Conservation (phyloP, 225 moss, liverwort and hornwort genomes). For the Takakia lepidozioides region DNA sequence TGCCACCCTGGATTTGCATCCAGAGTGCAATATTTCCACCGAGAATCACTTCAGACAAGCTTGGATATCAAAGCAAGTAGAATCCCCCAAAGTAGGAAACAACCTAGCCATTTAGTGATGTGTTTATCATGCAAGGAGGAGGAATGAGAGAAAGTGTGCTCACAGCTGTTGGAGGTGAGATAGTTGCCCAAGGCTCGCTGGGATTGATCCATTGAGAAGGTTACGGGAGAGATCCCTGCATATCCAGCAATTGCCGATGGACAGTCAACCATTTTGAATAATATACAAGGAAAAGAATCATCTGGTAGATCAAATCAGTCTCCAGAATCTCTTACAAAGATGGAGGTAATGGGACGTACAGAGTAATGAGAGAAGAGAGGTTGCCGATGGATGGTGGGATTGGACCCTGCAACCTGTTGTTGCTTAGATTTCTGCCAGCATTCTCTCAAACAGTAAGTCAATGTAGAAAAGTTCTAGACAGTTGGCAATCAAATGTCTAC, state of each 20-base stretch:
- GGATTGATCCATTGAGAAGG: conserved; percentile 66
- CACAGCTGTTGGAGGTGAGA: conserved; percentile 57
- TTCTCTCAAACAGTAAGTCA: not conserved
- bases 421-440: conserved; percentile 71
- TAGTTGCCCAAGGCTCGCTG: conserved; percentile 58
- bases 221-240: conserved; percentile 75
- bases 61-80: not conserved
- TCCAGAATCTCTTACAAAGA: not conserved
- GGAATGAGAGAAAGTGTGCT: conserved; percentile 10
- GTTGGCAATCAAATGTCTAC: too few species aligned
- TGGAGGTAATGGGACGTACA: conserved; percentile 37
- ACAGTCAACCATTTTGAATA: conserved; percentile 6
- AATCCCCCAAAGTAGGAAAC: not conserved
- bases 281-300: not conserved
- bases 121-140: too few species aligned
- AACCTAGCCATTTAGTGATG: too few species aligned
- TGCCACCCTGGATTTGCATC: too few species aligned
- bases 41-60: too few species aligned
- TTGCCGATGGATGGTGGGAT: conserved; percentile 61
- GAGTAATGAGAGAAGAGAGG: conserved; percentile 37
- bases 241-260: too few species aligned
- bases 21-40: too few species aligned
- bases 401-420: conserved; percentile 52
- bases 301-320: not conserved
- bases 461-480: conserved; percentile 3